Percentiles rank a stretch among this genome's conserved stretches.
Evolutionary conservation across 164 flowering plant genomes (phyloP).

Genomic region (Liquidambar formosana): DNA sequence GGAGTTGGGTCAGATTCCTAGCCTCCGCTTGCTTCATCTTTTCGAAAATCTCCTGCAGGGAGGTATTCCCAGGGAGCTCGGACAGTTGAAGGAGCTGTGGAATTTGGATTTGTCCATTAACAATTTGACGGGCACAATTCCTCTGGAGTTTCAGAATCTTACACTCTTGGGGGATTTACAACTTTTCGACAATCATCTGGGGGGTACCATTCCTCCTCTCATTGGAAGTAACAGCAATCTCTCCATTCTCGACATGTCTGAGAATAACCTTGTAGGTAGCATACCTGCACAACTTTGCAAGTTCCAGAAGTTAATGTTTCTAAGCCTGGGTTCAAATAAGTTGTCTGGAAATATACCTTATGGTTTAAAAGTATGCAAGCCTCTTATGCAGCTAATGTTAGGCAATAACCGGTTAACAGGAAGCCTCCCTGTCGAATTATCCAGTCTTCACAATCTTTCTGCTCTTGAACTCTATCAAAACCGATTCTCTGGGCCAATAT

Average conservation of each 20-base stretch:
- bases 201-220: slow-evolving; percentile 49
- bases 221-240: slow-evolving; percentile 42
- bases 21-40: slow-evolving; percentile 49
- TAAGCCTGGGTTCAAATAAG: slow-evolving; percentile 53
- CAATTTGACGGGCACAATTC: slow-evolving; percentile 49
- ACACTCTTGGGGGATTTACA: slow-evolving; percentile 39
- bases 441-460: slow-evolving; percentile 39
- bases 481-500: slow-evolving; percentile 48
- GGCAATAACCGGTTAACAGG: slow-evolving; percentile 56
- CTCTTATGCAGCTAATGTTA: slow-evolving; percentile 47
- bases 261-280: slow-evolving; percentile 40
- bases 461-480: slow-evolving; percentile 51
- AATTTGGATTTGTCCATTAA: slow-evolving; percentile 58
- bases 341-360: slow-evolving; percentile 52
- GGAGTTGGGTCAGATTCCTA: slow-evolving; percentile 43
- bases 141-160: slow-evolving; percentile 43
- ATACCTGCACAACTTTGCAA: slow-evolving; percentile 46
- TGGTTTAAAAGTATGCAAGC: slow-evolving; percentile 47
- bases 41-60: slow-evolving; percentile 59
- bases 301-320: slow-evolving; percentile 35
- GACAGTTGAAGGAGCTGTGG: slow-evolving; percentile 29
- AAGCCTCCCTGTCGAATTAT: slow-evolving; percentile 41
- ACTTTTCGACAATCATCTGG: slow-evolving; percentile 47
- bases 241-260: slow-evolving; percentile 41
- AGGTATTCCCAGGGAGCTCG: slow-evolving; percentile 50